phyloP scores from a whole-genome alignment of 176 grass and related monocot genomes.

The Musa troglodytarum region DNA sequence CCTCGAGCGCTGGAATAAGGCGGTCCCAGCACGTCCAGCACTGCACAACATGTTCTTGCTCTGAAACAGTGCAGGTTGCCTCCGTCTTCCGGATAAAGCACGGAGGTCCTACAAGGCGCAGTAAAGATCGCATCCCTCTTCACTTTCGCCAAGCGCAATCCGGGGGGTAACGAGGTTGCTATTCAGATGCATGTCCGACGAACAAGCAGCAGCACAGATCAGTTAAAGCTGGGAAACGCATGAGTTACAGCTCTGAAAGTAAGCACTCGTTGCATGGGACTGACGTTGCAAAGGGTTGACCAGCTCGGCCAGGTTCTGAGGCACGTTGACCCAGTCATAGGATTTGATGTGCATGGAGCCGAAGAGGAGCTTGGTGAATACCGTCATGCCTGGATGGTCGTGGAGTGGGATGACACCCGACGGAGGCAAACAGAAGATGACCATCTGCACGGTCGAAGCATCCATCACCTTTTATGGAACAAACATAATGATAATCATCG shows the following conservation, averaged over 20 bases:
- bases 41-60: slow-evolving; percentile 61
- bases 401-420: slow-evolving; percentile 71
- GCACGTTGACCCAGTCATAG: slow-evolving; percentile 55
- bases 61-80: slow-evolving; percentile 89
- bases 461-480: too few relatives aligned
- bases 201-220: background rate
- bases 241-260: too few relatives aligned
- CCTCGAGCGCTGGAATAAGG: slow-evolving; percentile 41
- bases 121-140: slow-evolving; percentile 48
- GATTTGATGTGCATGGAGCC: slow-evolving; percentile 92
- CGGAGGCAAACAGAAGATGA: slow-evolving; percentile 74
- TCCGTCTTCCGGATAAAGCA: slow-evolving; percentile 66
- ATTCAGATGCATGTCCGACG: too few relatives aligned
- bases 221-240: too few relatives aligned
- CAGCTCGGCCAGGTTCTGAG: background rate
- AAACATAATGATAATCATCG: too few relatives aligned
- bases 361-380: slow-evolving; percentile 85
- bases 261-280: background rate
- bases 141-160: slow-evolving; percentile 54
- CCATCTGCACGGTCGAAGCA: slow-evolving; percentile 39
- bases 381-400: slow-evolving; percentile 92
- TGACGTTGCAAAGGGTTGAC: background rate
- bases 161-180: slow-evolving; percentile 4
- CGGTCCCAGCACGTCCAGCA: slow-evolving; percentile 73
- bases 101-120: slow-evolving; percentile 37